phyloP scores from a whole-genome alignment of 78 protist species.

The Dictyostelium capitatum region DNA sequence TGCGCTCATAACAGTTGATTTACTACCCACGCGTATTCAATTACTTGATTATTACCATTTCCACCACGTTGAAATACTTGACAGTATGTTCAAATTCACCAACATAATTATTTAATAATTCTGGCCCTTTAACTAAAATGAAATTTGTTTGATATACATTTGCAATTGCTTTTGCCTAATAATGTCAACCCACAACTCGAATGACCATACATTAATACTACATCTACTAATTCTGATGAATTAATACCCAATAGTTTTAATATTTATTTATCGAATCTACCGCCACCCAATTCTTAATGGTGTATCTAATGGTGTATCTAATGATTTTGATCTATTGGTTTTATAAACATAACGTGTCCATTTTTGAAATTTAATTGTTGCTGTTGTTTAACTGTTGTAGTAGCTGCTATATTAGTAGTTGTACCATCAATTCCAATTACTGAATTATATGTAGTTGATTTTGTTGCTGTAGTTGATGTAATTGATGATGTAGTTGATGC shows the following conservation, averaged over 20 bases:
- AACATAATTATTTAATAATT: conserved; percentile 98
- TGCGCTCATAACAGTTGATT: conserved; percentile 98
- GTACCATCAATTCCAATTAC: neutral
- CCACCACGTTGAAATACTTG: conserved; percentile 91
- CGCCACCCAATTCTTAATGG: conserved; percentile 97
- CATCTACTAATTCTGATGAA: conserved; percentile 69
- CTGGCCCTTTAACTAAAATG: conserved; percentile 99
- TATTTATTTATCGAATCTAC: conserved; percentile 97
- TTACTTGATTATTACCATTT: conserved; percentile 91
- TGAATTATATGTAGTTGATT: neutral
- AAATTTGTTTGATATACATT: conserved; percentile 94
- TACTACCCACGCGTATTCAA: conserved; percentile 97
- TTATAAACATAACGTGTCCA: conserved; percentile 85
- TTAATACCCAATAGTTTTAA: conserved; percentile 61
- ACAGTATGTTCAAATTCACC: conserved; percentile 99
- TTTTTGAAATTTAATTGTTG: neutral
- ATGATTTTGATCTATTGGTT: conserved; percentile 95
- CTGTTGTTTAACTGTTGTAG: neutral
- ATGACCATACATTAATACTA: conserved; percentile 96
- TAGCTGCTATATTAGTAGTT: neutral
- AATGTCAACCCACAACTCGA: conserved; percentile 99
- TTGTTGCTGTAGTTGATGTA: neutral
- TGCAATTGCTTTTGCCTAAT: conserved; percentile 98
- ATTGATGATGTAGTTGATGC: neutral
- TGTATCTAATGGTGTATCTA: conserved; percentile 92